phyloP scores from a whole-genome alignment of 1,284 basidiomycete genomes.

The Leucoagaricus sp. region DNA sequence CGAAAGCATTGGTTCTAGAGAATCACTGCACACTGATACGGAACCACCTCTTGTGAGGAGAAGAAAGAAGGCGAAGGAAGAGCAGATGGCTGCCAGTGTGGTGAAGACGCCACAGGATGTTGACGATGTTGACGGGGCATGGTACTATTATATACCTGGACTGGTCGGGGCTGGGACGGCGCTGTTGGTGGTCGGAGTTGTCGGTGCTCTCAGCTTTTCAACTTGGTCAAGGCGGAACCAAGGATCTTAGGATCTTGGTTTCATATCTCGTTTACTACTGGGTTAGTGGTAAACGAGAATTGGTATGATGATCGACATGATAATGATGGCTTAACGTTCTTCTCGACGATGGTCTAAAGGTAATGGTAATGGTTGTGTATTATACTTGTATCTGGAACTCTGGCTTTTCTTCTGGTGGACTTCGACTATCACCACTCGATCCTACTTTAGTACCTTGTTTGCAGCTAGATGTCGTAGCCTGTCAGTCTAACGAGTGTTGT shows the following conservation, averaged over 20 bases:
- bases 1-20: conserved; percentile 33
- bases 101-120: conserved; percentile 36
- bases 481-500: neutral
- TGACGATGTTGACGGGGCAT: conserved; percentile 65
- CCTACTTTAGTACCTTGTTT: neutral
- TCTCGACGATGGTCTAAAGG: neutral
- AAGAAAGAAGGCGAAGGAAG: conserved; percentile 52
- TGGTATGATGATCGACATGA: neutral
- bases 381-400: neutral
- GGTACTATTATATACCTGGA: conserved; percentile 76
- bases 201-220: conserved; percentile 72
- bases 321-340: neutral
- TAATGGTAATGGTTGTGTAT: neutral
- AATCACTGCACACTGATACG: conserved; percentile 39
- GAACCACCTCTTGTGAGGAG: conserved; percentile 41
- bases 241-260: conserved; percentile 39
- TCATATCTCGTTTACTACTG: no score
- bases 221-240: conserved; percentile 72
- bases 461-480: neutral
- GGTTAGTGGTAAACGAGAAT: no score
- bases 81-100: conserved; percentile 48
- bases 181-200: conserved; percentile 72
- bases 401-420: neutral
- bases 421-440: neutral
- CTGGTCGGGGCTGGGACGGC: conserved; percentile 79